Conservation (phyloP, 495 filamentous ascomycete species). For the Penicillium psychrofluorescens region DNA sequence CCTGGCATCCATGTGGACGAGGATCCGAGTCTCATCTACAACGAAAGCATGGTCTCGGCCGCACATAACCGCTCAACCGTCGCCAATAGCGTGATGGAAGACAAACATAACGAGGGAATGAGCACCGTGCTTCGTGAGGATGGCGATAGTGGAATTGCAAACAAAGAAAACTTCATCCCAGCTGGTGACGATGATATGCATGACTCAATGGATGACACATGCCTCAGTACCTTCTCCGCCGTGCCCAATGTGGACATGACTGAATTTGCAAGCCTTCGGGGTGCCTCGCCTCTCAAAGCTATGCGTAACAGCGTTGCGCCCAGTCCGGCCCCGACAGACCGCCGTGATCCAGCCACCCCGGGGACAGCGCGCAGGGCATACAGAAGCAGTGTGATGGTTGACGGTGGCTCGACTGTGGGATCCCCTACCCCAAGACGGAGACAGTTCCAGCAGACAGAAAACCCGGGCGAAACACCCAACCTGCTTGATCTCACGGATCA, state of each 20-base stretch:
- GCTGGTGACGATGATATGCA: conserved; percentile 22
- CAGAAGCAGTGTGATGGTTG: conserved; percentile 24
- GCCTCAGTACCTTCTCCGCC: conserved; percentile 79
- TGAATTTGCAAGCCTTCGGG: conserved; percentile 64
- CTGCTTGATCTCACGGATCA: conserved; percentile 87
- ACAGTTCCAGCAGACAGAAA: conserved; percentile 50
- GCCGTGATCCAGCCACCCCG: conserved; percentile 26
- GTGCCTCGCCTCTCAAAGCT: conserved; percentile 47
- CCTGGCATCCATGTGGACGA: conserved; percentile 27
- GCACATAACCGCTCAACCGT: conserved; percentile 16
- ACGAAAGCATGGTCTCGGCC: conserved; percentile 13
- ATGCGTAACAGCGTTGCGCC: conserved; percentile 25
- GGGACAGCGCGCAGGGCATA: conserved; percentile 23
- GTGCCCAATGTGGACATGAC: conserved; percentile 69
- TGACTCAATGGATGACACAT: conserved; percentile 63
- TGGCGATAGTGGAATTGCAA: conserved; percentile 7
- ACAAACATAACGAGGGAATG: conserved; percentile 37
- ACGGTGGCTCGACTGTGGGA: conserved; percentile 31
- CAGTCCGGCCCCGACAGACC: conserved; percentile 16
- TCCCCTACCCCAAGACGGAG: conserved; percentile 54
- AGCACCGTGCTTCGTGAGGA: conserved; percentile 32
- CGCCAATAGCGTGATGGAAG: conserved; percentile 32
- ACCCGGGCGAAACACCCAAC: conserved; percentile 29
- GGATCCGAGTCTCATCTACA: conserved; percentile 18
- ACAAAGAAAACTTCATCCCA: conserved; percentile 15